Base-by-base conservation (phyloP, 1,284 basidiomycete genomes). In the Tilletia caries region DNA sequence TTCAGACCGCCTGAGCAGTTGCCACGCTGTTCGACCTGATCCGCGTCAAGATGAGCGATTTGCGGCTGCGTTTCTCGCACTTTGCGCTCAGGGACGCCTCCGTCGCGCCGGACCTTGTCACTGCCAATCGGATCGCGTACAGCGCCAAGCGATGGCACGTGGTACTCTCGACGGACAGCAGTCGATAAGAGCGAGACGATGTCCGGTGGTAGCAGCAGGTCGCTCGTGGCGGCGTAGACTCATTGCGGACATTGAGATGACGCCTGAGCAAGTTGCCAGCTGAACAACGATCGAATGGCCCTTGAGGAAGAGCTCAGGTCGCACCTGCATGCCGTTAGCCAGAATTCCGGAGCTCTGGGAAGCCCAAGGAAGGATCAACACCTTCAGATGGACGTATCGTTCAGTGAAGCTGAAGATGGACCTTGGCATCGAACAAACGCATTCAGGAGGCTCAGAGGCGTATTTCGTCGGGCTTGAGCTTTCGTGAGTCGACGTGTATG, bases 121-220 rank as follows among this genome's bases (percentile, higher is more conserved):
- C 97, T 80, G 96, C 95, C 1, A 96, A 96, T 82, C 89, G 93
- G 37, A 93, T 98, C 75, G 95, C 95, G 0, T 98, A 91, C 78
- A 91, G 91, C 15, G 85, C 86, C 67, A 87, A 86, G 75, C 87
- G 95, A 58, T 97, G 92, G 91, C 88, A 94, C 41, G 95, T 98
- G 5, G 95, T 33, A 98, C 95, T 0, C 89, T 98, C 1, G 89
- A 90, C 5, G 95, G 96, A 1, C 92, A 97, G 83, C 85, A 98
- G 67, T 98, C 78, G 95, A 98, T 80, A 89, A 92, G 1, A 95
- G 93, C 1, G 96, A 96, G 73, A 93, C 95, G 3, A 98, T 98
- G 94, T 94, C 93, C 3, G 96, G 95, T 67, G 96, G 95, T 80
- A 96, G 96, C 8, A 89, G 86, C 27, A 87, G 32, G 91, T 92